Conservation (phyloP, 371 early-diverging fungal species). For the Syncephalis plumigaleata region DNA sequence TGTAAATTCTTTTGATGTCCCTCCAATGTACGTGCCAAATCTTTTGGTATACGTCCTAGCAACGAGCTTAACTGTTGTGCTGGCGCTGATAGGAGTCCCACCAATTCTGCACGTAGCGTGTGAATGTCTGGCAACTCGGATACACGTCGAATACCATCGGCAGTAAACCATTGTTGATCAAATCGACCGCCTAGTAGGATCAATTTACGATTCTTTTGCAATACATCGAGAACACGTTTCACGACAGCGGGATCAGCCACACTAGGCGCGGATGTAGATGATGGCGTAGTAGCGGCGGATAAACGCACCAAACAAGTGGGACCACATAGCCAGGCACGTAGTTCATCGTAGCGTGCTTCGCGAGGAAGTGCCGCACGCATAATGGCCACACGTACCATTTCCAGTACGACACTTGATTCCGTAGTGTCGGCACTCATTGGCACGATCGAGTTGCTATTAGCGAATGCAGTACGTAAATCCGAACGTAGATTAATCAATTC, state of each 20-base stretch:
- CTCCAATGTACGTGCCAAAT: slow-evolving; percentile 14
- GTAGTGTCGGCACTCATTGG: too few relatives aligned
- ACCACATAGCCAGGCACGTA: too few relatives aligned
- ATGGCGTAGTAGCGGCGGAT: too few relatives aligned
- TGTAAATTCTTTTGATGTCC: slow-evolving; percentile 10
- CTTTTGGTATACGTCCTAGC: slow-evolving; percentile 20
- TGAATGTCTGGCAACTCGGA: slow-evolving; percentile 33
- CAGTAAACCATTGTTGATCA: slow-evolving; percentile 27
- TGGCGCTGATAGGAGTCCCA: slow-evolving; percentile 35
- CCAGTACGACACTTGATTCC: too few relatives aligned
- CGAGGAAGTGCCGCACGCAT: too few relatives aligned
- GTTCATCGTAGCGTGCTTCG: too few relatives aligned
- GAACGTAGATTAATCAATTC: slow-evolving; percentile 34
- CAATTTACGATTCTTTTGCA: slow-evolving; percentile 40
- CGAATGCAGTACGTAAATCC: slow-evolving; percentile 11
- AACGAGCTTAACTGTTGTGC: slow-evolving; percentile 28
- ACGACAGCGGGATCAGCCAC: slow-evolving; percentile 22
- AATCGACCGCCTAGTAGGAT: slow-evolving; percentile 40
- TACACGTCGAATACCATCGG: slow-evolving; percentile 29
- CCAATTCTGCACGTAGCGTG: slow-evolving; percentile 27
- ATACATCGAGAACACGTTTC: slow-evolving; percentile 21
- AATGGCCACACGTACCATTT: too few relatives aligned
- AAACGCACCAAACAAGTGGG: too few relatives aligned
- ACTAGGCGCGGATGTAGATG: slow-evolving; percentile 4
- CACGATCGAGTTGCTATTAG: too few relatives aligned